phyloP scores from a whole-genome alignment of 2,329 filamentous ascomycete genomes.

The Microcera coccophila region DNA sequence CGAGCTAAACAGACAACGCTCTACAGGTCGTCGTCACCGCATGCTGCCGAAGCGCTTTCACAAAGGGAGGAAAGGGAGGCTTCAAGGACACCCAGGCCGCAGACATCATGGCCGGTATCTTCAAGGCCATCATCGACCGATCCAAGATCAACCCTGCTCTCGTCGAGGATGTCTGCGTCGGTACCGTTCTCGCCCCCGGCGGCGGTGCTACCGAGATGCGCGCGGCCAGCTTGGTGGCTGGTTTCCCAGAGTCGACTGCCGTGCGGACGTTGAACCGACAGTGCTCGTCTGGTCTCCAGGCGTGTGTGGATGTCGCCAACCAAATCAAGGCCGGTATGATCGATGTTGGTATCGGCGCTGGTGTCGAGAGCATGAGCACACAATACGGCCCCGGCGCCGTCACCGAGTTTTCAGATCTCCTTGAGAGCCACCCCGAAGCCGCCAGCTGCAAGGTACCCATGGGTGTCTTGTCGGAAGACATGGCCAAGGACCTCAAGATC shows the following conservation, averaged over 20 bases:
- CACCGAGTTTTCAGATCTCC: slow-evolving; percentile 84
- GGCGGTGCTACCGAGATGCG: slow-evolving; percentile 97
- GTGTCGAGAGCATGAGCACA: slow-evolving; percentile 92
- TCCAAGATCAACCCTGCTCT: slow-evolving; percentile 83
- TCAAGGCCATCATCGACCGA: slow-evolving; percentile 76
- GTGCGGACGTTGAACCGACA: slow-evolving; percentile 88
- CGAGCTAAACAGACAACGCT: slow-evolving; percentile 21
- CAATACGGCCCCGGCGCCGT: slow-evolving; percentile 90
- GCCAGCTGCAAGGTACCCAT: slow-evolving; percentile 98
- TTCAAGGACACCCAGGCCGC: slow-evolving; percentile 92
- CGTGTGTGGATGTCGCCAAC: slow-evolving; percentile 90
- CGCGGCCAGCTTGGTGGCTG: slow-evolving; percentile 82
- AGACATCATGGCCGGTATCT: slow-evolving; percentile 79
- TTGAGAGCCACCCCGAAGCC: slow-evolving; percentile 75
- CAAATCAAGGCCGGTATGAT: slow-evolving; percentile 90
- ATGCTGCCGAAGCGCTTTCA: slow-evolving; percentile 86
- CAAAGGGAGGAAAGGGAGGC: slow-evolving; percentile 85
- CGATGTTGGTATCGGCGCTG: slow-evolving; percentile 87
- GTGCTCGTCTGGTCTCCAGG: slow-evolving; percentile 89
- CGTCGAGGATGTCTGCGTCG: slow-evolving; percentile 90
- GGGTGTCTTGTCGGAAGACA: slow-evolving; percentile 88
- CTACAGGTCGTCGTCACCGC: slow-evolving; percentile 82
- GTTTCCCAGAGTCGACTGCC: slow-evolving; percentile 81
- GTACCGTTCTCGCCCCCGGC: slow-evolving; percentile 85
- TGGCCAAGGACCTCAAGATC: slow-evolving; percentile 82